Conservation (phyloP, 2,329 filamentous ascomycete genomes). For the Thermomyces lanuginosus region DNA sequence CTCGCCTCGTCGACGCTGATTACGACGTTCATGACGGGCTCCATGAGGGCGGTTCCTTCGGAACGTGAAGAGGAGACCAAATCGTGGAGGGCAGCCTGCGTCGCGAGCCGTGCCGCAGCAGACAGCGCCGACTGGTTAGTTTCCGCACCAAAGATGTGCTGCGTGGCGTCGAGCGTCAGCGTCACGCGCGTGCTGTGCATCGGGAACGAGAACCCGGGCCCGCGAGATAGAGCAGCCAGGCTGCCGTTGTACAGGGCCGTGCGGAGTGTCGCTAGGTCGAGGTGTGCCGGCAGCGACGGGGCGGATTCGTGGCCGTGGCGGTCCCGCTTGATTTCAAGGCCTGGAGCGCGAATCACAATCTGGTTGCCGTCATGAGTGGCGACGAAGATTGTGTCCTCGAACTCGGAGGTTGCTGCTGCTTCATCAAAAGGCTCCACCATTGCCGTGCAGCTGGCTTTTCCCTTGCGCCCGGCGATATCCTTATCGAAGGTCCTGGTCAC, state of each 20-base stretch:
- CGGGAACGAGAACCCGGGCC: slow-evolving; percentile 64
- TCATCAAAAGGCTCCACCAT: slow-evolving; percentile 43
- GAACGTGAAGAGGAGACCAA: slow-evolving; percentile 21
- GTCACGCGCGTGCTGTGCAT: slow-evolving; percentile 59
- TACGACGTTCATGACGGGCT: slow-evolving; percentile 81
- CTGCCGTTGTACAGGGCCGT: slow-evolving; percentile 58
- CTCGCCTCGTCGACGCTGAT: slow-evolving; percentile 72
- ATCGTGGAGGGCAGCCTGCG: slow-evolving; percentile 51
- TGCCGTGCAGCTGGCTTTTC: slow-evolving; percentile 60
- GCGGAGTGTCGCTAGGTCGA: slow-evolving; percentile 34
- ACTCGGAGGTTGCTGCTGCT: slow-evolving; percentile 10
- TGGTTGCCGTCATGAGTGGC: slow-evolving; percentile 52
- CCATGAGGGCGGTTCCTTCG: slow-evolving; percentile 54
- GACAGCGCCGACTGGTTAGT: slow-evolving; percentile 52
- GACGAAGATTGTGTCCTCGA: slow-evolving; percentile 21
- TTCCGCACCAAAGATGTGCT: slow-evolving; percentile 49
- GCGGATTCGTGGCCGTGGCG: slow-evolving; percentile 25
- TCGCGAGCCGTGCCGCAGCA: slow-evolving; percentile 51
- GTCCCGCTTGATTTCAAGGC: slow-evolving; percentile 25
- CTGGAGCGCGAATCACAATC: slow-evolving; percentile 40
- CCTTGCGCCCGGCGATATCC: slow-evolving; percentile 61
- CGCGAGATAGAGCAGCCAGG: slow-evolving; percentile 66
- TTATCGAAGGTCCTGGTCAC: slow-evolving; percentile 56
- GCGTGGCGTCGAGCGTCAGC: slow-evolving; percentile 48
- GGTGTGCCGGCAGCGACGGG: slow-evolving; percentile 38